Conservation (phyloP, 495 filamentous ascomycete species). For the Podospora sp. region DNA sequence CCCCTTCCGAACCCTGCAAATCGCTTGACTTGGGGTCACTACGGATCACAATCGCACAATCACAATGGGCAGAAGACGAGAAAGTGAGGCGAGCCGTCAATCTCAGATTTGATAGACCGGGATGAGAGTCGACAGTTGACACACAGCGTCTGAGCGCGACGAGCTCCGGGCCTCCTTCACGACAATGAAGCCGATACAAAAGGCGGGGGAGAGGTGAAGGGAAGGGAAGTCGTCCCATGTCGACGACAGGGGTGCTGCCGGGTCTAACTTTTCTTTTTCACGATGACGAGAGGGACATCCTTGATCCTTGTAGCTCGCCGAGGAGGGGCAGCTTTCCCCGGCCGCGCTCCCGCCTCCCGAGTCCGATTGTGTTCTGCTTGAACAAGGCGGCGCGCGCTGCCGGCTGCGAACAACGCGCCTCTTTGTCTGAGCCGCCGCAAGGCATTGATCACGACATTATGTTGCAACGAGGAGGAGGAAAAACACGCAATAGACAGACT, state of each 20-base stretch:
- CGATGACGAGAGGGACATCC: background rate
- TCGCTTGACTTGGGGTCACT: background rate
- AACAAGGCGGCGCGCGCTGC: background rate
- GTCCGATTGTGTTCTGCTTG: conserved; percentile 1
- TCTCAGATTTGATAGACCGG: conserved; percentile 14
- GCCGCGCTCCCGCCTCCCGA: background rate
- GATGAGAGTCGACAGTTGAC: background rate
- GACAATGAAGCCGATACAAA: background rate
- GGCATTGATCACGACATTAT: background rate
- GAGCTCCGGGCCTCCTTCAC: background rate
- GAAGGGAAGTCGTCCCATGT: conserved; percentile 9
- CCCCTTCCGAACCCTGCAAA: conserved; percentile 6
- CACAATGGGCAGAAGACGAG: background rate
- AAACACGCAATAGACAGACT: background rate
- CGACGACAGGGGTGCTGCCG: conserved; percentile 11
- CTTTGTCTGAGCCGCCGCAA: background rate
- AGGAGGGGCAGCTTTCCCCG: background rate
- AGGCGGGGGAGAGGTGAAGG: conserved; percentile 8
- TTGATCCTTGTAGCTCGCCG: background rate
- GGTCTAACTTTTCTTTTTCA: background rate
- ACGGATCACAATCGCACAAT: background rate
- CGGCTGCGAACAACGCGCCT: background rate
- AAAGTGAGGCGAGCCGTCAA: background rate
- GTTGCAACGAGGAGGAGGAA: background rate
- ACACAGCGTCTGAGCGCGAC: conserved; percentile 10